These are phyloP conservation scores for Trypanosoma caninum DNA, from an alignment of 208 protist species.

Conservation along the genomic window DNA sequence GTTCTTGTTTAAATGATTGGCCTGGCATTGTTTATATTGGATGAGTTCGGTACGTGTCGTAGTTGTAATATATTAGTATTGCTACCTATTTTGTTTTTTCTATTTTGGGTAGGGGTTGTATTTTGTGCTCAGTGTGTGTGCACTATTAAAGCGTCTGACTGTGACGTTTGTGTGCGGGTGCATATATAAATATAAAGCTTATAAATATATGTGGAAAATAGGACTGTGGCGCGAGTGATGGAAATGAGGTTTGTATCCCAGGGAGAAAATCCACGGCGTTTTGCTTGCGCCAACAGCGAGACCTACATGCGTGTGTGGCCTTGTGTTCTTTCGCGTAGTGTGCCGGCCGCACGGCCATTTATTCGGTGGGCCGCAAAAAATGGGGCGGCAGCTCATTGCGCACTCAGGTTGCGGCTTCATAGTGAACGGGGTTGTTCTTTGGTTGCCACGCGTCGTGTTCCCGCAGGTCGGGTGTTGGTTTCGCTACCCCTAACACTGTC, in stretches of 20 bases:
- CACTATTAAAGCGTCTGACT: too few relatives aligned
- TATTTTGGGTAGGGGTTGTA: too few relatives aligned
- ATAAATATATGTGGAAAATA: too few relatives aligned
- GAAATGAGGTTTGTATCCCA: conserved; percentile 22
- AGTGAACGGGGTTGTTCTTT: conserved; percentile 31
- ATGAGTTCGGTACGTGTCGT: not conserved
- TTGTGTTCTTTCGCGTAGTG: conserved; percentile 46
- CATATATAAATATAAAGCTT: too few relatives aligned
- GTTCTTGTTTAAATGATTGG: too few relatives aligned
- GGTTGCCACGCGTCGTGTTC: conserved; percentile 40
- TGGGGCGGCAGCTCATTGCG: conserved; percentile 63
- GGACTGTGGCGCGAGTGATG: too few relatives aligned
- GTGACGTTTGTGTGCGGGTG: too few relatives aligned
- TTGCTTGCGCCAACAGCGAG: conserved; percentile 55
- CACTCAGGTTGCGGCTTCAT: conserved; percentile 42
- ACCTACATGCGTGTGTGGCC: conserved; percentile 75
- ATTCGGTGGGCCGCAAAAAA: conserved; percentile 62
- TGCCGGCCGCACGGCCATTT: conserved; percentile 57
- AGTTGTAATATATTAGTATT: not conserved
- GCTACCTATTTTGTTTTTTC: not conserved
- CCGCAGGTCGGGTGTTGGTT: conserved; percentile 37
- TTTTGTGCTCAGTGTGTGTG: too few relatives aligned
- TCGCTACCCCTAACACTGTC: conserved; percentile 56
- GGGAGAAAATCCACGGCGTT: conserved; percentile 33
- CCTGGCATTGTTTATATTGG: too few relatives aligned